Conservation (phyloP, 805 yeast species). For the Kazachstania viticola region DNA sequence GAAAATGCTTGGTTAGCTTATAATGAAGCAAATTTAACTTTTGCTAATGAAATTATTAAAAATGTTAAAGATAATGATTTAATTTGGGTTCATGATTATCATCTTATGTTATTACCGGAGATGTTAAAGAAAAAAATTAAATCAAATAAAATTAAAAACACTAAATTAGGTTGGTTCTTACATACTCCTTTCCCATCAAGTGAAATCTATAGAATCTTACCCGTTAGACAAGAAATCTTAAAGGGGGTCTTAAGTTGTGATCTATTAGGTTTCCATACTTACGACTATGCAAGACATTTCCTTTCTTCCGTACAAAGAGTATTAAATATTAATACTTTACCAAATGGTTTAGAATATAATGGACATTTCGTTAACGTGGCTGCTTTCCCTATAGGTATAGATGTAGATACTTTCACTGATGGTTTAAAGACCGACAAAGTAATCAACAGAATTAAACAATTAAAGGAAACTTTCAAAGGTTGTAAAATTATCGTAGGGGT, state of each 20-base stretch:
- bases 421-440: slow-evolving; percentile 61
- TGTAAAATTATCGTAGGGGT: slow-evolving; percentile 90
- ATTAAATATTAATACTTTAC: slow-evolving; percentile 69
- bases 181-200: slow-evolving; percentile 98
- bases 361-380: slow-evolving; percentile 77
- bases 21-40: slow-evolving; percentile 77
- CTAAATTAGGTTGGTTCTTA: slow-evolving; percentile 82
- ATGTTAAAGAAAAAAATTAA: slow-evolving; percentile 59
- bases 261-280: slow-evolving; percentile 96
- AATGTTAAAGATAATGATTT: slow-evolving; percentile 72
- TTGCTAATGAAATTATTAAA: slow-evolving; percentile 62
- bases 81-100: slow-evolving; percentile 98
- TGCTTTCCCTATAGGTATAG: slow-evolving; percentile 98
- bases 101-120: slow-evolving; percentile 87
- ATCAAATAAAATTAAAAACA: slow-evolving; percentile 35
- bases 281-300: slow-evolving; percentile 95
- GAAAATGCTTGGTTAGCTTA: slow-evolving; percentile 98
- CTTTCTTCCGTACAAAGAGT: slow-evolving; percentile 80
- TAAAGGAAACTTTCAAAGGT: slow-evolving; percentile 58
- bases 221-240: slow-evolving; percentile 86
- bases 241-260: slow-evolving; percentile 90
- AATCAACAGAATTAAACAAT: slow-evolving; percentile 47
- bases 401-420: slow-evolving; percentile 77
- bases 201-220: slow-evolving; percentile 89
- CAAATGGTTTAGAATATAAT: slow-evolving; percentile 76